These are phyloP conservation scores for Rhododendron molle DNA, from an alignment of 148 eudicot species.

Conservation along the genomic window DNA sequence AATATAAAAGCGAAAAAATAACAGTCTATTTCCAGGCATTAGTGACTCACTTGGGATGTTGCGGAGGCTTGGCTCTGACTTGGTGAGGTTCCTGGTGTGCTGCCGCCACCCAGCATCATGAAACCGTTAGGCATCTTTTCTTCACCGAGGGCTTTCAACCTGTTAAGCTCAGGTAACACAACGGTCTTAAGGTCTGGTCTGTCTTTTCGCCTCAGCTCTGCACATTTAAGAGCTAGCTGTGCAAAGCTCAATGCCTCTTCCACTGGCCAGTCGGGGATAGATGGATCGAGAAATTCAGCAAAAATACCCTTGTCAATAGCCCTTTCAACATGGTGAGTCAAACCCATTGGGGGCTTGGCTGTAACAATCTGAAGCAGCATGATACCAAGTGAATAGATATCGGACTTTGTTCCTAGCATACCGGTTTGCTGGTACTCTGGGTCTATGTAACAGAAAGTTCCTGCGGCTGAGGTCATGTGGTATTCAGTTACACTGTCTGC, in stretches of 20 bases:
- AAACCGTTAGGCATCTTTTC: conserved; percentile 16
- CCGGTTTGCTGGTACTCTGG: conserved; percentile 49
- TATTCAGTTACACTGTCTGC: conserved; percentile 34
- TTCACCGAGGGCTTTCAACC: conserved; percentile 25
- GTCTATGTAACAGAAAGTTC: conserved; percentile 45
- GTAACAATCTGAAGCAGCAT: conserved; percentile 37
- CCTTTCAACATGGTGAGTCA: conserved; percentile 33
- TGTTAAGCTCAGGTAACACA: conserved; percentile 30
- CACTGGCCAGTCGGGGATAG: conserved; percentile 28
- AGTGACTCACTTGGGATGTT: conserved; percentile 8
- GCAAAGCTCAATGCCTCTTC: conserved; percentile 27
- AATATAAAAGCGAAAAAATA: background rate
- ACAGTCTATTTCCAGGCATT: background rate
- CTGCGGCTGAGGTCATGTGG: conserved; percentile 39
- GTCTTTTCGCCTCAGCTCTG: conserved; percentile 37
- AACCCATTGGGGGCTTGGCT: conserved; percentile 39
- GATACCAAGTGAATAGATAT: conserved; percentile 35
- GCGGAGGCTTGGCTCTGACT: conserved; percentile 12
- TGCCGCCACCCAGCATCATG: background rate
- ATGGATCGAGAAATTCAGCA: conserved; percentile 30
- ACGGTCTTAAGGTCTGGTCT: conserved; percentile 32
- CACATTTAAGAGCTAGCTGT: conserved; percentile 30
- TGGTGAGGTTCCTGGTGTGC: conserved; percentile 6
- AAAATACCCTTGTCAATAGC: conserved; percentile 33
- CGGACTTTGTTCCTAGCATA: conserved; percentile 39